phyloP scores from a whole-genome alignment of 2,329 filamentous ascomycete species.

The Fusarium subglutinans region DNA sequence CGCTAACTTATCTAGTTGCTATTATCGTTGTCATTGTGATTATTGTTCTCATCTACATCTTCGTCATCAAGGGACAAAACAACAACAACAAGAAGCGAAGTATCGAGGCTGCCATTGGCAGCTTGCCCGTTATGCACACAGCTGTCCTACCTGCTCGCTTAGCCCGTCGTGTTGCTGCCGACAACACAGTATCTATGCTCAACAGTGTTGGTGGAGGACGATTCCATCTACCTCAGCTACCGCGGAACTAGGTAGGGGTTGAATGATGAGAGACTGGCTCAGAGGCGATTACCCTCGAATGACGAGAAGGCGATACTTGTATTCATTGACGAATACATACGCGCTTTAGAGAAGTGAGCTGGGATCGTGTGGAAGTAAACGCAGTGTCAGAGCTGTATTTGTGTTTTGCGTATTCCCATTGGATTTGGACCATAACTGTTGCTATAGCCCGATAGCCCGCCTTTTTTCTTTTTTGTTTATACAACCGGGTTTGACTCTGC shows the following conservation, averaged over 20 bases:
- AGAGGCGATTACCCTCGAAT: background rate
- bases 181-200: slow-evolving; percentile 19
- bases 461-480: slow-evolving; percentile 28
- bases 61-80: slow-evolving; percentile 49
- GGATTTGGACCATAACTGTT: slow-evolving; percentile 22
- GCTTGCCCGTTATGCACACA: slow-evolving; percentile 38
- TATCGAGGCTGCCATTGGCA: slow-evolving; percentile 35
- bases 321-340: background rate
- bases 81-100: slow-evolving; percentile 46
- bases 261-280: background rate
- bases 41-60: slow-evolving; percentile 60
- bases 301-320: background rate
- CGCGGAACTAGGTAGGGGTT: slow-evolving; percentile 19
- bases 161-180: slow-evolving; percentile 20
- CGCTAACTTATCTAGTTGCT: slow-evolving; percentile 53
- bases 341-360: background rate
- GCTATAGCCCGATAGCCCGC: slow-evolving; percentile 29
- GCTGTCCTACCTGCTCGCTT: slow-evolving; percentile 29
- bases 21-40: slow-evolving; percentile 64
- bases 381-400: slow-evolving; percentile 6
- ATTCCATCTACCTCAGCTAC: slow-evolving; percentile 40
- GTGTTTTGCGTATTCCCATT: slow-evolving; percentile 36
- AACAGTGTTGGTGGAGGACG: slow-evolving; percentile 27
- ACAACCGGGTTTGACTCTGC: slow-evolving; percentile 27
- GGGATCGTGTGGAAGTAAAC: slow-evolving; percentile 9